Percentiles rank a stretch among this genome's conserved stretches.
These are phyloP conservation scores for Diaporthe sp. DNA, from an alignment of 2,329 filamentous ascomycete genomes.

Conservation along the genomic window DNA sequence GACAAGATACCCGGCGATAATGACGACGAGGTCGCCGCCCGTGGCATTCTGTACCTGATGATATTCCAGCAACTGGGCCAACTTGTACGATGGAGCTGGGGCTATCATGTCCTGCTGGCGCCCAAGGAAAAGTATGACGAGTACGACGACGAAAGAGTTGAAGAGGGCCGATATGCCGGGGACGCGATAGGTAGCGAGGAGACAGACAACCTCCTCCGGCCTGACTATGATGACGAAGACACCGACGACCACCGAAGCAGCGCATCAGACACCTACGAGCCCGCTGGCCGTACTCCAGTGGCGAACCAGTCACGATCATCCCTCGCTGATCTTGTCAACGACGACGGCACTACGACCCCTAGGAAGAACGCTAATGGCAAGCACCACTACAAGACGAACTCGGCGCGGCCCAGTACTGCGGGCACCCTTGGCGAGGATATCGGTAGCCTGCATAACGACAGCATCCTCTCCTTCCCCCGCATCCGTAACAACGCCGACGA, in stretches of 20 bases:
- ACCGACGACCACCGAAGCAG: slow-evolving; percentile 53
- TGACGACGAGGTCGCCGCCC: slow-evolving; percentile 92
- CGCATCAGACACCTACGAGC: slow-evolving; percentile 64
- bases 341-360: slow-evolving; percentile 39
- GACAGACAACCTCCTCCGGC: slow-evolving; percentile 60
- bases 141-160: slow-evolving; percentile 67
- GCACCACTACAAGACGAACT: slow-evolving; percentile 47
- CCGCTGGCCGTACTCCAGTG: slow-evolving; percentile 69
- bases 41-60: slow-evolving; percentile 93
- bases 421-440: slow-evolving; percentile 41
- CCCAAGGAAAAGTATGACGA: slow-evolving; percentile 81
- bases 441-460: slow-evolving; percentile 53
- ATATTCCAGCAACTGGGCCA: slow-evolving; percentile 99
- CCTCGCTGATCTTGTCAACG: slow-evolving; percentile 46
- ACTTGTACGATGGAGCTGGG: slow-evolving; percentile 97
- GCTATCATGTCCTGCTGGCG: slow-evolving; percentile 93
- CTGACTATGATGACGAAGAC: slow-evolving; percentile 58
- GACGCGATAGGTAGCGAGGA: slow-evolving; percentile 60
- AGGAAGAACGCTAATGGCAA: slow-evolving; percentile 51
- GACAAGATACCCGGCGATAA: slow-evolving; percentile 91
- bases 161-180: slow-evolving; percentile 73
- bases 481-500: slow-evolving; percentile 62
- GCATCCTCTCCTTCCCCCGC: slow-evolving; percentile 75
- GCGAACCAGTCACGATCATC: slow-evolving; percentile 65
- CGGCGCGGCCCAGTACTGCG: slow-evolving; percentile 39